These are phyloP conservation scores for Boletus insuetus DNA, from an alignment of 768 basidiomycete species.

Conservation along the genomic window DNA sequence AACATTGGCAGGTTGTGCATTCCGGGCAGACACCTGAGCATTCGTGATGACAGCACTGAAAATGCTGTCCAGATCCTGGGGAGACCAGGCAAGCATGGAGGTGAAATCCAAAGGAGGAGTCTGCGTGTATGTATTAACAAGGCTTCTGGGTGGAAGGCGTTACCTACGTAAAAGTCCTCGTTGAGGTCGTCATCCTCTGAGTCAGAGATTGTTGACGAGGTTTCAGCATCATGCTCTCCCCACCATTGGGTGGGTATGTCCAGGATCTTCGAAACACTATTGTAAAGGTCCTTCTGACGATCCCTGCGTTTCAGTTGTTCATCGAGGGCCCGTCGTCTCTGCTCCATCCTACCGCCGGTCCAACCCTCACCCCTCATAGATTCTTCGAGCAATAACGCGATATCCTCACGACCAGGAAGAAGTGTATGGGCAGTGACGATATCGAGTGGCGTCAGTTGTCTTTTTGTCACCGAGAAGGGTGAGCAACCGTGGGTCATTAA, in stretches of 20 bases:
- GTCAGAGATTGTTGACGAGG: slow-evolving; percentile 43
- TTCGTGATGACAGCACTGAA: slow-evolving; percentile 80
- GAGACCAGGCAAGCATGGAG: slow-evolving; percentile 93
- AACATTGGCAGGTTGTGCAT: slow-evolving; percentile 86
- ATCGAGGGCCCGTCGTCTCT: slow-evolving; percentile 58
- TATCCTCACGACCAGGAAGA: slow-evolving; percentile 79
- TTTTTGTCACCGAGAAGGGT: slow-evolving; percentile 69
- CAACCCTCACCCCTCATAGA: slow-evolving; percentile 85
- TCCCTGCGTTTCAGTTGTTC: slow-evolving; percentile 52
- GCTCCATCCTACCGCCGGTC: slow-evolving; percentile 75
- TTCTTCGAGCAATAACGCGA: slow-evolving; percentile 83
- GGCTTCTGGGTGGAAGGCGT: neutral
- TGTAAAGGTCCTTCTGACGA: slow-evolving; percentile 53
- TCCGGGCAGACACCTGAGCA: slow-evolving; percentile 65
- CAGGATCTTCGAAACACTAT: slow-evolving; percentile 56
- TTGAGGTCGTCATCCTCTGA: slow-evolving; percentile 51
- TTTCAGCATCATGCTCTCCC: slow-evolving; percentile 48
- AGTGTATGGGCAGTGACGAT: slow-evolving; percentile 83
- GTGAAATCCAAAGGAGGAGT: slow-evolving; percentile 75
- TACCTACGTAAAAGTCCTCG: slow-evolving; percentile 48
- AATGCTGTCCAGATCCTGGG: slow-evolving; percentile 69
- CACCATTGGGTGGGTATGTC: slow-evolving; percentile 64
- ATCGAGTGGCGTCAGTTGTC: slow-evolving; percentile 84
- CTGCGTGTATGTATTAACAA: slow-evolving; percentile 34
- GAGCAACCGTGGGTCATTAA: slow-evolving; percentile 92